Evolutionary conservation across 164 flowering plant genomes (phyloP), one percentile per base, ranked within the genome.

Genomic region (Warburgia ugandensis): DNA sequence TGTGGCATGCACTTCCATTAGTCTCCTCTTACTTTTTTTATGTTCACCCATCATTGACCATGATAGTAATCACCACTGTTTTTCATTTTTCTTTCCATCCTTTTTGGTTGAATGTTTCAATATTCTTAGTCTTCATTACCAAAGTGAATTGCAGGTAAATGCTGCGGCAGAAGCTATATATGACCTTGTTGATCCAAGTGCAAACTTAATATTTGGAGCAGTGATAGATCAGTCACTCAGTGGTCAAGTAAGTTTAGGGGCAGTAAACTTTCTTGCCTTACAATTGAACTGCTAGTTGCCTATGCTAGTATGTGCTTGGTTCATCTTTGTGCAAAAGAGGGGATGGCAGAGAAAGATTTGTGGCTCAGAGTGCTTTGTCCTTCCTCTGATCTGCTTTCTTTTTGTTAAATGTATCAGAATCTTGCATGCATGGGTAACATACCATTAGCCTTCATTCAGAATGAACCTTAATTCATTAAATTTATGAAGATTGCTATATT

Each of bases 131-230:
- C 7, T 29, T 31, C 26, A 28, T 14, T 31, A 29, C 33, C 35
- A 29, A 29, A 11, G 11, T 37, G 12, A 29, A 43, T 46, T 62
- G 51, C 64, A 89, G 97, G 97, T 89, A 29, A 89, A 89, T 77
- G 95, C 95, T 63, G 97, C 97, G 17, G 97, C 97, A 13, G 97
- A 89, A 61, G 87, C 86, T 36, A 89, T 89, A 58, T 83, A 89
- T 61, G 97, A 88, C 60, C 86, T 88, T 54, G 97, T 88, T 28
- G 97, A 88, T 77, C 97, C 97, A 45, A 83, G 83, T 57, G 97
- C 97, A 29, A 89, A 89, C 70, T 65, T 89, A 43, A 89, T 89
- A 59, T 89, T 89, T 72, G 97, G 97, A 68, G 95, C 97, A 40
- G 97, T 89, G 14, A 73, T 83, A 46, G 97, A 89, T 67, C 92